phyloP scores from a whole-genome alignment of 257 asterid species.

The Capsicum chinense region DNA sequence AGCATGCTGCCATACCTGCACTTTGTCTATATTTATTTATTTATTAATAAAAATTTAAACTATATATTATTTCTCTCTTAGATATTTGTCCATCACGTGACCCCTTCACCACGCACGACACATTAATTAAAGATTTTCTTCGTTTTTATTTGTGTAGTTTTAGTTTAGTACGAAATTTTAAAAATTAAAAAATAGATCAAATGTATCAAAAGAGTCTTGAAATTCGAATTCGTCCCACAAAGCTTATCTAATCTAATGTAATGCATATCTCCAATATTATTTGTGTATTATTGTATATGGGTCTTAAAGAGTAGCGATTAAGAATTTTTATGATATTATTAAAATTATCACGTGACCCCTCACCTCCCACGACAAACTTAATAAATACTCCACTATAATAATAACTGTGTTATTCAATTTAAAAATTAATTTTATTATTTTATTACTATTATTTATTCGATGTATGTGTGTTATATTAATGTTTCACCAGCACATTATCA shows the following conservation, averaged over 20 bases:
- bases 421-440: too few relatives aligned
- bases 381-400: not conserved
- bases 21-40: not conserved
- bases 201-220: accelerated
- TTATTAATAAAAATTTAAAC: not conserved
- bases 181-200: too few relatives aligned
- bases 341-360: not conserved
- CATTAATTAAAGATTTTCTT: not conserved
- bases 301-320: too few relatives aligned
- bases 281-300: too few relatives aligned
- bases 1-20: not conserved
- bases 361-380: not conserved
- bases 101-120: not conserved
- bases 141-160: too few relatives aligned
- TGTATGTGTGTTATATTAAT: constrained; percentile 5
- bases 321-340: too few relatives aligned
- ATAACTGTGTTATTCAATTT: not conserved
- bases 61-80: not conserved
- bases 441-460: not conserved
- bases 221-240: too few relatives aligned
- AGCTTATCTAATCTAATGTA: too few relatives aligned
- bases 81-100: constrained; percentile 27
- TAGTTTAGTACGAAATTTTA: too few relatives aligned
- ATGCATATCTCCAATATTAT: too few relatives aligned
- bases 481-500: not conserved